phyloP scores from a whole-genome alignment of 1,284 basidiomycete species.

The Ustilago loliicola region DNA sequence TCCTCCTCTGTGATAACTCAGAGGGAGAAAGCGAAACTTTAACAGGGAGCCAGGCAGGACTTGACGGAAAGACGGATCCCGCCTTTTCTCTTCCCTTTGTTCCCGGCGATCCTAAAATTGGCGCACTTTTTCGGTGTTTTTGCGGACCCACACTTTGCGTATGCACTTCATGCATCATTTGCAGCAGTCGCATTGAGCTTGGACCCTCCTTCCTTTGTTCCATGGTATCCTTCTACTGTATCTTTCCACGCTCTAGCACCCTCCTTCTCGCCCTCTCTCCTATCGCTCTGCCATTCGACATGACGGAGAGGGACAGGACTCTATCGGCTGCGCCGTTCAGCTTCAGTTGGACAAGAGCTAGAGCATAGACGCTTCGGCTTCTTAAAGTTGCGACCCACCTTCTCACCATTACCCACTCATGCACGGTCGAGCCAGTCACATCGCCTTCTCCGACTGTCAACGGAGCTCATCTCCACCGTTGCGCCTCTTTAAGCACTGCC shows the following conservation, averaged over 20 bases:
- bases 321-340: not conserved
- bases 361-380: not conserved
- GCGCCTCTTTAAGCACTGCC: not conserved
- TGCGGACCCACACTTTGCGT: conserved; percentile 8
- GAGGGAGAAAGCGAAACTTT: not conserved
- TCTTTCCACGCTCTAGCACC: not conserved
- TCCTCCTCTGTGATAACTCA: not conserved
- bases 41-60: not conserved
- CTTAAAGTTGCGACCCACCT: not conserved
- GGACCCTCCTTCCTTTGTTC: conserved; percentile 22
- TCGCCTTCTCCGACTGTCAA: conserved; percentile 4
- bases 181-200: conserved; percentile 8
- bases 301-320: not conserved
- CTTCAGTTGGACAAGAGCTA: not conserved
- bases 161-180: conserved; percentile 18
- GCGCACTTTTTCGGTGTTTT: conserved; percentile 2
- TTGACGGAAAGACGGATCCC: not conserved
- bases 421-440: not conserved
- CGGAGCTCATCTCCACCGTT: not conserved
- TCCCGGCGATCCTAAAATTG: conserved; percentile 11
- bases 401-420: not conserved
- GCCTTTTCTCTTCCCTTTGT: conserved; percentile 13
- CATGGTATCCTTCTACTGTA: conserved; percentile 7
- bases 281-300: not conserved
- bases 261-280: not conserved